Percentiles rank a stretch among this genome's conserved stretches.
Conservation (phyloP, 2,329 filamentous ascomycete species). For the Pyrenophora seminiperda region DNA sequence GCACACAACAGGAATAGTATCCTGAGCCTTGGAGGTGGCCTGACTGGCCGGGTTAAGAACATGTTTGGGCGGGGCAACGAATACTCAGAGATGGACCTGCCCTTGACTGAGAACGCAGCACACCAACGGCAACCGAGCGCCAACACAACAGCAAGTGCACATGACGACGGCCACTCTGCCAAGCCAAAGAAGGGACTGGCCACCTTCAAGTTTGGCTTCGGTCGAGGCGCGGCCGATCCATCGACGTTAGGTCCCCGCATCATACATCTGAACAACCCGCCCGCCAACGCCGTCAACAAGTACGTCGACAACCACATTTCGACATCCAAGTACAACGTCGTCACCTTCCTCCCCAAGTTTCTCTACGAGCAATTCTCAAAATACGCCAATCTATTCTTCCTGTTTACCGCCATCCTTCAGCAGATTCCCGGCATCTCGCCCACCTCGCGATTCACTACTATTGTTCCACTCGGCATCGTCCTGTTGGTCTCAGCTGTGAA, state of each 20-base stretch:
- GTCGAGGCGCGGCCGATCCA: slow-evolving; percentile 81
- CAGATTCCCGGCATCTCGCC: slow-evolving; percentile 95
- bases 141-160: slow-evolving; percentile 51
- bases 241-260: slow-evolving; percentile 88
- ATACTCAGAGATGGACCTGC: slow-evolving; percentile 98
- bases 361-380: slow-evolving; percentile 98
- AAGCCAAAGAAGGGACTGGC: slow-evolving; percentile 53
- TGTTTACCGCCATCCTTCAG: slow-evolving; percentile 92
- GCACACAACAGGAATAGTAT: slow-evolving; percentile 83
- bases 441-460: slow-evolving; percentile 94
- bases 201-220: slow-evolving; percentile 92
- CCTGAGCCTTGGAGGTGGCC: slow-evolving; percentile 80
- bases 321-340: slow-evolving; percentile 93
- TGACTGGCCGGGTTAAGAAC: slow-evolving; percentile 86
- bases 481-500: slow-evolving; percentile 94
- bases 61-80: slow-evolving; percentile 83
- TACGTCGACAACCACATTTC: slow-evolving; percentile 97
- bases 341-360: slow-evolving; percentile 95
- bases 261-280: slow-evolving; percentile 95
- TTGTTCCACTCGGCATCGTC: slow-evolving; percentile 89
- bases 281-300: slow-evolving; percentile 85
- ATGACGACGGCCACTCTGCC: slow-evolving; percentile 35
- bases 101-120: slow-evolving; percentile 77
- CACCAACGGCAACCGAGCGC: slow-evolving; percentile 49
- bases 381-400: slow-evolving; percentile 98